Conservation (phyloP, 2,329 filamentous ascomycete genomes). For the Gliomastix tumulicola region DNA sequence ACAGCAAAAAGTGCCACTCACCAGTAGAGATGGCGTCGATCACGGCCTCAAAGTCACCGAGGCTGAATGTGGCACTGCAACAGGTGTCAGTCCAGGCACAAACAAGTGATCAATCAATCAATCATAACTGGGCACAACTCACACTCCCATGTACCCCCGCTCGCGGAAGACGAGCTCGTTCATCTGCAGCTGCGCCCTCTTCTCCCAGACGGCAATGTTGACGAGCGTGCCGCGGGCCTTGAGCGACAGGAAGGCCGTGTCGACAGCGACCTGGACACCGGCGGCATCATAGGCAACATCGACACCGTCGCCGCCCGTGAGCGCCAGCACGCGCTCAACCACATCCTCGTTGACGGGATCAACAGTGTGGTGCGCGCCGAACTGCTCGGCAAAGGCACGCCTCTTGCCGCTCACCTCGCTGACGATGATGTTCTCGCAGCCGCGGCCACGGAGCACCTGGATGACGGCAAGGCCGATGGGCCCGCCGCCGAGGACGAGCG, state of each 20-base stretch:
- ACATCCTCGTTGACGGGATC: conserved; percentile 36
- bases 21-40: conserved; percentile 36
- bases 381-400: conserved; percentile 31
- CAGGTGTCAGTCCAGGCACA: no score
- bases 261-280: conserved; percentile 45
- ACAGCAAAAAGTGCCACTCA: not conserved
- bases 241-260: conserved; percentile 38
- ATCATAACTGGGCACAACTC: no score
- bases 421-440: conserved; percentile 37
- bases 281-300: conserved; percentile 58
- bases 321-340: conserved; percentile 30
- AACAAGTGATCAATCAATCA: no score
- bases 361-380: conserved; percentile 36
- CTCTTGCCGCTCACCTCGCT: conserved; percentile 36
- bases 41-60: conserved; percentile 46
- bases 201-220: conserved; percentile 61
- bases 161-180: conserved; percentile 13
- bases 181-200: conserved; percentile 35
- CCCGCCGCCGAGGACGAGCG: conserved; percentile 41
- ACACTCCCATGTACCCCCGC: conserved; percentile 13
- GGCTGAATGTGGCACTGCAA: conserved; percentile 23
- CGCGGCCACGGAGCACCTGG: conserved; percentile 35
- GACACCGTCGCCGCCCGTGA: conserved; percentile 42
- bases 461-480: conserved; percentile 41
- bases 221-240: conserved; percentile 49